These are phyloP conservation scores for Stygiomarasmius scandens DNA, from an alignment of 1,284 basidiomycete genomes.

Conservation along the genomic window DNA sequence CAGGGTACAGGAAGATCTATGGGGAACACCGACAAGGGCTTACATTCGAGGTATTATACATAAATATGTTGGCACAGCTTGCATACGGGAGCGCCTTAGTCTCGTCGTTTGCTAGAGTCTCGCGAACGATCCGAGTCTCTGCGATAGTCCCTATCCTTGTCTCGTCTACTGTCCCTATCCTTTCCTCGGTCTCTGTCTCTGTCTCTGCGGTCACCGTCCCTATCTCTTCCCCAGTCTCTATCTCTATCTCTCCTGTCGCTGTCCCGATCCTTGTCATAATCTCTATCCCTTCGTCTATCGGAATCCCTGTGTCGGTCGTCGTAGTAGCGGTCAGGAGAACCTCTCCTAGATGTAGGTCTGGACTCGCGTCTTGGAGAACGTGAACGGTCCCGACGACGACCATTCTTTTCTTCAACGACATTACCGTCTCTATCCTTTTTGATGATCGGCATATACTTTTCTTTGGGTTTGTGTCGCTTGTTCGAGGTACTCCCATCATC, in stretches of 20 bases:
- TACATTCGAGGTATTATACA: no score
- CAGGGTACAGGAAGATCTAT: no score
- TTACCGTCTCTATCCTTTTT: conserved; percentile 53
- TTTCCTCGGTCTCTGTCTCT: conserved; percentile 25
- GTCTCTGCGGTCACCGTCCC: conserved; percentile 17
- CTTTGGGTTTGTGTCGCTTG: conserved; percentile 56
- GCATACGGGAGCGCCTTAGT: no score
- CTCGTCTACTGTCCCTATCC: conserved; percentile 26
- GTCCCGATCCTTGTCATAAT: conserved; percentile 31
- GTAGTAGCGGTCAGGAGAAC: conserved; percentile 38
- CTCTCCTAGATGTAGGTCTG: conserved; percentile 22
- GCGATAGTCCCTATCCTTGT: conserved; percentile 16
- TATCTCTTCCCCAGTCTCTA: conserved; percentile 17
- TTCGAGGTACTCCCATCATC: conserved; percentile 62
- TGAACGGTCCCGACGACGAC: conserved; percentile 24
- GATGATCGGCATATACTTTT: conserved; percentile 76
- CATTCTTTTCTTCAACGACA: conserved; percentile 11
- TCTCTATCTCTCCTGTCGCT: conserved; percentile 25
- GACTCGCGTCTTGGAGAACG: conserved; percentile 26
- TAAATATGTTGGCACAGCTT: no score
- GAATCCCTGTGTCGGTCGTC: conserved; percentile 25
- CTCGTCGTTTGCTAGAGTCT: no score
- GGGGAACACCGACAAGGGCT: no score
- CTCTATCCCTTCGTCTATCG: conserved; percentile 23
- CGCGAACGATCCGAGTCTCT: neutral